These are phyloP conservation scores for Neonectria hederae DNA, from an alignment of 2,329 filamentous ascomycete species.

Conservation along the genomic window DNA sequence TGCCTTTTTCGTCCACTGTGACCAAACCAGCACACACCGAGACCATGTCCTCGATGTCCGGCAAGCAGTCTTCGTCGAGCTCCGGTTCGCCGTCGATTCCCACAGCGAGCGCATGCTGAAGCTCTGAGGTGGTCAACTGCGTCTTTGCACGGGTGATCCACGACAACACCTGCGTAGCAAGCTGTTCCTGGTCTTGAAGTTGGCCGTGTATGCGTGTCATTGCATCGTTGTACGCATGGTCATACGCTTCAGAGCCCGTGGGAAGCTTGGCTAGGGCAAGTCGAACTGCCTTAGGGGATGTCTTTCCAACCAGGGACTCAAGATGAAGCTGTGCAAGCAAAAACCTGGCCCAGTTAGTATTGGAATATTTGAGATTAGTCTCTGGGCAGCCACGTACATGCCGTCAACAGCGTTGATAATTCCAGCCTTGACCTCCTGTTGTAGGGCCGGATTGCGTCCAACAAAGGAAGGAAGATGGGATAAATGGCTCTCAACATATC, in stretches of 20 bases:
- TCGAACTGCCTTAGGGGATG: neutral
- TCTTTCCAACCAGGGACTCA: neutral
- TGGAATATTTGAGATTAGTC: too few relatives aligned
- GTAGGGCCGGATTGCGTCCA: neutral
- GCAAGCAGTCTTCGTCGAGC: neutral
- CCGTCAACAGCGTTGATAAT: conserved; percentile 3
- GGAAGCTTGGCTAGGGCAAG: neutral
- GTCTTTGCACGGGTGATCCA: neutral
- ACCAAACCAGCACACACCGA: neutral
- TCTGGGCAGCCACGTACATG: neutral
- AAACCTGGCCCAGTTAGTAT: neutral
- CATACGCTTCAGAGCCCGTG: neutral
- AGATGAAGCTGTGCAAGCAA: neutral
- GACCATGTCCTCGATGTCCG: neutral
- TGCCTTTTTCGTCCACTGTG: neutral
- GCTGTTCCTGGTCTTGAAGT: neutral
- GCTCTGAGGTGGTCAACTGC: neutral
- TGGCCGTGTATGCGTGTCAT: neutral
- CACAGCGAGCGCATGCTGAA: neutral
- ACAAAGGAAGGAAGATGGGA: conserved; percentile 7
- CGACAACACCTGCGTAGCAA: neutral
- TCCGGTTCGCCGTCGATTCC: neutral
- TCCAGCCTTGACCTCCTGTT: conserved; percentile 12
- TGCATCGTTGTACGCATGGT: neutral
- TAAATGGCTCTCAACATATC: conserved; percentile 17